A percentile compares a stretch with the other conserved stretches of the same genome.
phyloP scores from a whole-genome alignment of 306 rosid species.

The Heteromeles arbutifolia region DNA sequence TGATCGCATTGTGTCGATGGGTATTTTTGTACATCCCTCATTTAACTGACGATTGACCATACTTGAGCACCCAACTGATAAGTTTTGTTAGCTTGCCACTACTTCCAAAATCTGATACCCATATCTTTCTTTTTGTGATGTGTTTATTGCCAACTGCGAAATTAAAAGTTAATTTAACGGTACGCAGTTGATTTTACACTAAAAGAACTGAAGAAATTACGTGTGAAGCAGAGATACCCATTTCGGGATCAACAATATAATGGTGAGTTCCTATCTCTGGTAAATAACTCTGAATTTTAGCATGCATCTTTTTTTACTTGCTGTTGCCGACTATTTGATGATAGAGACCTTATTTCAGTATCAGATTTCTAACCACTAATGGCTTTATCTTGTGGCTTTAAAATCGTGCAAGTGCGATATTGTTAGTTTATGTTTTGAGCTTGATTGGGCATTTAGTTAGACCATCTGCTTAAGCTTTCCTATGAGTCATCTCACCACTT shows the following conservation, averaged over 20 bases:
- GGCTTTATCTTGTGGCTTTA: not conserved
- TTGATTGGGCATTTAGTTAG: not conserved
- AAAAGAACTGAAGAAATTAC: conserved; percentile 60
- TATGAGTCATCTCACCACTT: not conserved
- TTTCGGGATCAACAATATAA: conserved; percentile 78
- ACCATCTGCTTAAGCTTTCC: not conserved
- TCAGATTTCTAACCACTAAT: not conserved
- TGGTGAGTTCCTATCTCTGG: conserved; percentile 43
- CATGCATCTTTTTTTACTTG: not conserved
- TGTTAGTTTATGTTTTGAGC: not conserved
- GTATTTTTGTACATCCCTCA: not conserved
- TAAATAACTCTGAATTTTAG: not conserved
- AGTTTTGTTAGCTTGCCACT: not conserved
- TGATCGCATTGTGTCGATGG: not conserved
- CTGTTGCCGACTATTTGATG: not conserved
- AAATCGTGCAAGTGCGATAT: not conserved
- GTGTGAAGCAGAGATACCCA: conserved; percentile 61
- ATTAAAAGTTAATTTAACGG: conserved; percentile 1
- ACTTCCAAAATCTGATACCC: not conserved
- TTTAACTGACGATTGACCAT: not conserved
- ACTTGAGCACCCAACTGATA: not conserved
- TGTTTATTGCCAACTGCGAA: conserved; percentile 3
- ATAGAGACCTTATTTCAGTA: not conserved
- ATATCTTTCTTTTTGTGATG: not conserved
- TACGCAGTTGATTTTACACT: conserved; percentile 82